These are phyloP conservation scores for Yamadazyma insecticola DNA, from an alignment of 805 yeast species.

Conservation along the genomic window DNA sequence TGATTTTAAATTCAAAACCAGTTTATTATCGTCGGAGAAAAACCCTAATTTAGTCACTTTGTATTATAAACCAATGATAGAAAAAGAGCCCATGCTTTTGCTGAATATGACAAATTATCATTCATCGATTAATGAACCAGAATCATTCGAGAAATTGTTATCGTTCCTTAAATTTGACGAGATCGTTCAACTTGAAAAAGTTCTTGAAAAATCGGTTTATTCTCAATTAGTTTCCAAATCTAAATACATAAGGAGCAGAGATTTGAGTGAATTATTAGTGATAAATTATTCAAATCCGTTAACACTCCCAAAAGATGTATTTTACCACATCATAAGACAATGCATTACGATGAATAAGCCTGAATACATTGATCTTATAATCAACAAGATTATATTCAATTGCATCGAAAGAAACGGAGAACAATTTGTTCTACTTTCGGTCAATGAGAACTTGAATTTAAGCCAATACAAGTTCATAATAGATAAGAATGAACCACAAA, in stretches of 20 bases:
- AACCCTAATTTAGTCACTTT: slow-evolving; percentile 8
- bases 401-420: slow-evolving; percentile 11
- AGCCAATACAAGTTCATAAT: slow-evolving; percentile 5
- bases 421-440: too few species aligned
- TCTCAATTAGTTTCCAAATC: slow-evolving; percentile 24
- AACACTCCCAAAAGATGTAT: slow-evolving; percentile 14
- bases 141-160: slow-evolving; percentile 20
- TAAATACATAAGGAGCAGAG: slow-evolving; percentile 11
- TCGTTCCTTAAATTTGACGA: slow-evolving; percentile 22
- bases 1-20: slow-evolving; percentile 2
- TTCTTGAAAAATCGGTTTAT: slow-evolving; percentile 14
- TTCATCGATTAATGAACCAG: slow-evolving; percentile 13
- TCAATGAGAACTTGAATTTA: slow-evolving; percentile 6
- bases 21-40: slow-evolving; percentile 1
- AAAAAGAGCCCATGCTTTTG: slow-evolving; percentile 26
- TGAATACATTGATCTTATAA: slow-evolving; percentile 27
- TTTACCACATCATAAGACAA: slow-evolving; percentile 23
- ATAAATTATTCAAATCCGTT: slow-evolving; percentile 12
- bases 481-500: slow-evolving; percentile 6
- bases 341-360: slow-evolving; percentile 23
- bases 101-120: slow-evolving; percentile 22
- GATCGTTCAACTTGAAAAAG: slow-evolving; percentile 17
- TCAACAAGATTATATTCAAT: slow-evolving; percentile 27
- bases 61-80: slow-evolving; percentile 22
- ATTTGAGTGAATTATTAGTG: slow-evolving; percentile 3